Evolutionary conservation across 2,329 filamentous ascomycete genomes (phyloP).

Genomic region (Phaeophleospora eucalypticola): DNA sequence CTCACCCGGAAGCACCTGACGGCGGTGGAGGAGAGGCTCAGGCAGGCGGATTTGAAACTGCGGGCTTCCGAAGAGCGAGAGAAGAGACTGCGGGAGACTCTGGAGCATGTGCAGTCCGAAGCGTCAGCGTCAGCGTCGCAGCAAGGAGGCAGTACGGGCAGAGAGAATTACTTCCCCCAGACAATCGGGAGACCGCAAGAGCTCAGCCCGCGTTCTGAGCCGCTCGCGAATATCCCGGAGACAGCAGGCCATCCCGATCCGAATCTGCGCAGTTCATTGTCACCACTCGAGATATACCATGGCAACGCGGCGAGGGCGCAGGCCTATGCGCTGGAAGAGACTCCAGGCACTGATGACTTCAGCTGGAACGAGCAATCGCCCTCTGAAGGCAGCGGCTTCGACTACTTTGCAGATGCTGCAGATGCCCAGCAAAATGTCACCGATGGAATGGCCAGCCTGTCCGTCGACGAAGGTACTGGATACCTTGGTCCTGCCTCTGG

Average conservation of each 20-base stretch:
- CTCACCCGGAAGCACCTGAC: constrained; percentile 47
- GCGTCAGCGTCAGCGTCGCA: no score
- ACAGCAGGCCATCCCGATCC: no score
- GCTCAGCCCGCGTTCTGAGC: not conserved
- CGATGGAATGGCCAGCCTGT: constrained; percentile 34
- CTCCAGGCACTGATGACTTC: constrained; percentile 25
- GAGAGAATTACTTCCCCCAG: no score
- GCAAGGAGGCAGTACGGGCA: no score
- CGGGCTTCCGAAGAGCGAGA: constrained; percentile 22
- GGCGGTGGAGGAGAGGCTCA: constrained; percentile 42
- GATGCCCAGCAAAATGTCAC: constrained; percentile 16
- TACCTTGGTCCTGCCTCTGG: constrained; percentile 47
- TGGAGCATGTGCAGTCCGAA: no score
- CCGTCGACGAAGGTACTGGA: constrained; percentile 38
- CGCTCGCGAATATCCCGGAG: no score
- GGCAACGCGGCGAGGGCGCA: not conserved
- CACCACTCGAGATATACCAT: not conserved
- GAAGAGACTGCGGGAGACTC: constrained; percentile 11
- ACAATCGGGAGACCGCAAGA: not conserved
- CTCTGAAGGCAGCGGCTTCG: constrained; percentile 8
- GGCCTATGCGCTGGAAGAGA: constrained; percentile 20
- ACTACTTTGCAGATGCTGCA: constrained; percentile 9
- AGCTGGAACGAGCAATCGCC: constrained; percentile 28
- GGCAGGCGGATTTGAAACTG: constrained; percentile 24
- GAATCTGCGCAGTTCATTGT: not conserved